These are phyloP conservation scores for Saccharomyces hybrid DNA, from an alignment of 1,139 yeast genomes.

Conservation along the genomic window DNA sequence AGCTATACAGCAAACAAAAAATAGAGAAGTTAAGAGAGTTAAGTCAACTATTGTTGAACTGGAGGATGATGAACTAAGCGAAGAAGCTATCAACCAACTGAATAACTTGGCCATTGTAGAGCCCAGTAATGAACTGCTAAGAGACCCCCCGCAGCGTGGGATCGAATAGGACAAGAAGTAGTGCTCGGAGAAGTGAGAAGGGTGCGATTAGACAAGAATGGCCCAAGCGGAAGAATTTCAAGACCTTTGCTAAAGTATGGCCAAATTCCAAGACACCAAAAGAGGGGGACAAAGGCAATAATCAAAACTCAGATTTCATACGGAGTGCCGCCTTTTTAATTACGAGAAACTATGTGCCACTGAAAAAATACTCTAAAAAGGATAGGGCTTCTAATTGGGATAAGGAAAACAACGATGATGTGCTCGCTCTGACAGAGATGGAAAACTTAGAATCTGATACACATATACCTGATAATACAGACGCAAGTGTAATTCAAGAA, in stretches of 20 bases:
- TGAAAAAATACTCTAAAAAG: not conserved
- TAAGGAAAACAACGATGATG: not conserved
- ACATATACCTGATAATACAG: not conserved
- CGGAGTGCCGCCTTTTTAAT: constrained; percentile 19
- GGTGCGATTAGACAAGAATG: constrained; percentile 17
- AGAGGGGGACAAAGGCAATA: constrained; percentile 5
- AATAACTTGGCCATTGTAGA: constrained; percentile 32
- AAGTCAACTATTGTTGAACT: constrained; percentile 22
- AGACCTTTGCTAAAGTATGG: constrained; percentile 31
- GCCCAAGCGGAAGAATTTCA: constrained; percentile 33
- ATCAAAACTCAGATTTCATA: constrained; percentile 7
- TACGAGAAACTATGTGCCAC: constrained; percentile 24
- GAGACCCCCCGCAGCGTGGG: not conserved
- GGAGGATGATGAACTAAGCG: constrained; percentile 24
- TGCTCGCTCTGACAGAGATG: not conserved
- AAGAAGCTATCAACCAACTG: constrained; percentile 28
- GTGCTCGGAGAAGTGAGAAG: not conserved
- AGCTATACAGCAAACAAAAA: constrained; percentile 31
- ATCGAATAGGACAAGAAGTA: not conserved
- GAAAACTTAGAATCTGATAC: not conserved
- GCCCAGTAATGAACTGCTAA: constrained; percentile 7
- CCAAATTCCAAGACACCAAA: constrained; percentile 13
- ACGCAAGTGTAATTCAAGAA: not conserved
- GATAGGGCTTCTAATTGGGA: not conserved
- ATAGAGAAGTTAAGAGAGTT: constrained; percentile 28